Percentiles rank a stretch among this genome's conserved stretches.
phyloP scores from a whole-genome alignment of 2,329 filamentous ascomycete species.

The Talaromyces verruculosus region DNA sequence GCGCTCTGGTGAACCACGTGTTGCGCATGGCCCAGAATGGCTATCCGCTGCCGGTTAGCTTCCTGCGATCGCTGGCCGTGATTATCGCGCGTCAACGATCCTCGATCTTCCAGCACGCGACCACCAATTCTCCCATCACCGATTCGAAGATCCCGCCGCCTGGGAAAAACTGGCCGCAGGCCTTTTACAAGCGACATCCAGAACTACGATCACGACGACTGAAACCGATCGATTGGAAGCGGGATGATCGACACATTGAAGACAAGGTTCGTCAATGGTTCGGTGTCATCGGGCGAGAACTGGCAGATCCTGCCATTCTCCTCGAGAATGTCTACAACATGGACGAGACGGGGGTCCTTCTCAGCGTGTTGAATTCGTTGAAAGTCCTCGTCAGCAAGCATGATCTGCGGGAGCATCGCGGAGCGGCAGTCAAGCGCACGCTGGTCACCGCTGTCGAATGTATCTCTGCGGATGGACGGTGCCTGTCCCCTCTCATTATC shows the following conservation, averaged over 20 bases:
- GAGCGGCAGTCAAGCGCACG: too few species aligned
- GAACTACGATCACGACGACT: conserved; percentile 7
- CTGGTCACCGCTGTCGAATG: too few species aligned
- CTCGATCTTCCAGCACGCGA: neutral
- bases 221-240: too few species aligned
- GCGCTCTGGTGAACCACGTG: too few species aligned
- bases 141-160: too few species aligned
- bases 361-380: conserved; percentile 27
- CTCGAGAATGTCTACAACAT: conserved; percentile 39
- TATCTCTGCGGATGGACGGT: too few species aligned
- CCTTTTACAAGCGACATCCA: neutral
- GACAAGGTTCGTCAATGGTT: neutral
- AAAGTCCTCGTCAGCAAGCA: conserved; percentile 34
- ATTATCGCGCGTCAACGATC: conserved; percentile 8
- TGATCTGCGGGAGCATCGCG: too few species aligned
- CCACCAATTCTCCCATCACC: too few species aligned
- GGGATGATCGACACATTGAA: too few species aligned
- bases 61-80: neutral
- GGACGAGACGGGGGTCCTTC: conserved; percentile 38
- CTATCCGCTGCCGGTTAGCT: neutral
- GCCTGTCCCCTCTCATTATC: too few species aligned
- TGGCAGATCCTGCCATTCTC: conserved; percentile 26
- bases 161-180: too few species aligned
- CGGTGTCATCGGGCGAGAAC: conserved; percentile 30
- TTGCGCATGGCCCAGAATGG: too few species aligned